Conservation (phyloP, 1,284 basidiomycete genomes). For the Hemileccinum hortonii region DNA sequence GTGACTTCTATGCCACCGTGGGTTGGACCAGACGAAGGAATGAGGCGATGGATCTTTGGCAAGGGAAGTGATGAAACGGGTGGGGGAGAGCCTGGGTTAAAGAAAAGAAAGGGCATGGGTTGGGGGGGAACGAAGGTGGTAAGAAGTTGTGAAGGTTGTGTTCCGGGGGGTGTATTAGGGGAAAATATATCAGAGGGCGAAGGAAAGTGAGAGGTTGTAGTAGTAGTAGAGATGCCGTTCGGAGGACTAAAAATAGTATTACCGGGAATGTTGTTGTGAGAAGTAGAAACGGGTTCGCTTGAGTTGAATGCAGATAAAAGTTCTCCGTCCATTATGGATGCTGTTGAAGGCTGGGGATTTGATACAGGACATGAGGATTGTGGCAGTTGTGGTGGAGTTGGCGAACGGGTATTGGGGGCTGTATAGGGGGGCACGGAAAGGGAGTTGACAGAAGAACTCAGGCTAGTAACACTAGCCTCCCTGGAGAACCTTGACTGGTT, state of each 20-base stretch:
- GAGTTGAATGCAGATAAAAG: conserved; percentile 5
- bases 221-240: conserved; percentile 14
- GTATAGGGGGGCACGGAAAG: conserved; percentile 35
- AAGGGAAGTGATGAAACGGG: conserved; percentile 46
- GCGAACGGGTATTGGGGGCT: conserved; percentile 47
- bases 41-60: conserved; percentile 79
- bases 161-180: conserved; percentile 9
- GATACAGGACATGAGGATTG: conserved; percentile 15
- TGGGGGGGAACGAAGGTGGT: conserved; percentile 23
- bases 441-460: conserved; percentile 49
- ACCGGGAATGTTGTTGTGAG: conserved; percentile 10
- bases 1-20: conserved; percentile 96
- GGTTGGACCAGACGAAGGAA: conserved; percentile 90
- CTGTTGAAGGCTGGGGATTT: conserved; percentile 7
- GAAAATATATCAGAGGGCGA: conserved; percentile 21
- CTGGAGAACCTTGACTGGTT: conserved; percentile 40
- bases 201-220: conserved; percentile 15
- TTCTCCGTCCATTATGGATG: conserved; percentile 11
- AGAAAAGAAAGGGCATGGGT: conserved; percentile 58
- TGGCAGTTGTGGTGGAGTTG: conserved; percentile 42
- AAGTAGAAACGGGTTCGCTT: conserved; percentile 11
- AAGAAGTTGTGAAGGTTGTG: conserved; percentile 24
- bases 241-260: conserved; percentile 14
- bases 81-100: conserved; percentile 49
- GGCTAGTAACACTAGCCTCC: conserved; percentile 52